Evolutionary conservation across 1,284 basidiomycete genomes (phyloP).

Genomic region (Cutaneotrichosporon cyanovorans): DNA sequence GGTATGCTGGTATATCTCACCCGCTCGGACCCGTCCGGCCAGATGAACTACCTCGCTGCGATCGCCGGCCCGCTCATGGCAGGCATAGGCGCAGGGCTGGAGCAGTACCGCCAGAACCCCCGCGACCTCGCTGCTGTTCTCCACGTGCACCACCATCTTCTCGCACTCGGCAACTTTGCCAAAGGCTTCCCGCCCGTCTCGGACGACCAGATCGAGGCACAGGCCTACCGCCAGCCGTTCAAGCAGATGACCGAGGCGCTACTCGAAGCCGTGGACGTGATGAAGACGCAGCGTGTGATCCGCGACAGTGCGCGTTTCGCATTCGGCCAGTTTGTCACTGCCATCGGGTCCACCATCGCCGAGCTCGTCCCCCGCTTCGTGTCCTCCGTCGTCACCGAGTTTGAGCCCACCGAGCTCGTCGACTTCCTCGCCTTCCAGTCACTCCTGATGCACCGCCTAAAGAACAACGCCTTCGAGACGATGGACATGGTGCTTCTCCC

Average conservation of each 20-base stretch:
- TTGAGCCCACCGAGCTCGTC: slow-evolving; percentile 83
- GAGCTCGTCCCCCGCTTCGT: slow-evolving; percentile 56
- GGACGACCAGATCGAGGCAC: slow-evolving; percentile 60
- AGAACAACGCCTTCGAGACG: slow-evolving; percentile 55
- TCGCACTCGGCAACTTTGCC: slow-evolving; percentile 88
- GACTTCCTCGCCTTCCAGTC: slow-evolving; percentile 95
- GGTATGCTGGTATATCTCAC: slow-evolving; percentile 73
- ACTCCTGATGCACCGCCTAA: slow-evolving; percentile 82
- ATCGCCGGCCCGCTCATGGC: slow-evolving; percentile 75
- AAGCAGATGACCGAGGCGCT: slow-evolving; percentile 82
- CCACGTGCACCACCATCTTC: slow-evolving; percentile 88
- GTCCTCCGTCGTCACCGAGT: slow-evolving; percentile 77
- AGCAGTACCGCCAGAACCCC: slow-evolving; percentile 42
- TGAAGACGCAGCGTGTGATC: slow-evolving; percentile 80
- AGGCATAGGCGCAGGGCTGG: slow-evolving; percentile 63
- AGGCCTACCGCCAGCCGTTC: slow-evolving; percentile 73
- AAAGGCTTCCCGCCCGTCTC: slow-evolving; percentile 94
- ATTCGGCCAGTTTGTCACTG: slow-evolving; percentile 86
- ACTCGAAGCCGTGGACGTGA: slow-evolving; percentile 73
- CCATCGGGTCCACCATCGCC: slow-evolving; percentile 65
- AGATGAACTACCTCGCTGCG: slow-evolving; percentile 63
- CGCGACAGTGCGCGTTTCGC: slow-evolving; percentile 92
- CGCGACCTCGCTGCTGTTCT: slow-evolving; percentile 56
- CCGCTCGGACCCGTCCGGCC: slow-evolving; percentile 60
- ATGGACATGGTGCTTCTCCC: slow-evolving; percentile 86